phyloP scores from a whole-genome alignment of 2,329 filamentous ascomycete genomes.

The Anthostomella pinea region DNA sequence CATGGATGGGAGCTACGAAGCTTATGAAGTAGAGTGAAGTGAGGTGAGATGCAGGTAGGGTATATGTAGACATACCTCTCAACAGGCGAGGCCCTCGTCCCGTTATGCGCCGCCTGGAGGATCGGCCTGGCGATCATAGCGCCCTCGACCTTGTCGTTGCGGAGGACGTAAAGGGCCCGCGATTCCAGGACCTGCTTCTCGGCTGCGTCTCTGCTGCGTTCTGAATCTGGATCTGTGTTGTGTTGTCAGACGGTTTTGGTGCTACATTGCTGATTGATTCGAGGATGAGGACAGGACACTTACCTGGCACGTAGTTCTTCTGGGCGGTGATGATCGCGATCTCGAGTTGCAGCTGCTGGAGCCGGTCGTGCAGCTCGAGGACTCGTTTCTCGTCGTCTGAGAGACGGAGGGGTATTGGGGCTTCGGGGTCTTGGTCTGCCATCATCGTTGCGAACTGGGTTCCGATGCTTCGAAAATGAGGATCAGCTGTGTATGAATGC shows the following conservation, averaged over 20 bases:
- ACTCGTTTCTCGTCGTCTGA: conserved; percentile 65
- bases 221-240: conserved; percentile 40
- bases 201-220: conserved; percentile 44
- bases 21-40: too few relatives aligned
- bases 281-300: neutral
- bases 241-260: conserved; percentile 30
- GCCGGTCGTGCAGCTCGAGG: conserved; percentile 67
- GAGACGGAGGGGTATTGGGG: conserved; percentile 47
- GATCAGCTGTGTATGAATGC: conserved; percentile 4
- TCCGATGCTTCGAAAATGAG: neutral
- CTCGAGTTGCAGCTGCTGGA: conserved; percentile 71
- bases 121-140: conserved; percentile 72
- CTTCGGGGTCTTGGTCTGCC: conserved; percentile 29
- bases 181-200: conserved; percentile 68
- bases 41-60: neutral
- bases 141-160: conserved; percentile 65
- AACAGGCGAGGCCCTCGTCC: conserved; percentile 58
- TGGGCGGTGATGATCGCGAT: conserved; percentile 61
- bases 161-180: conserved; percentile 66
- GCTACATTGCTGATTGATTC: neutral
- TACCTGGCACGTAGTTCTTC: conserved; percentile 37
- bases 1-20: too few relatives aligned
- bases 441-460: conserved; percentile 9
- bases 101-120: conserved; percentile 72
- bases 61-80: conserved; percentile 57